Conservation (phyloP, 108 stramenopile species). For the Discostella pseudostelligera region DNA sequence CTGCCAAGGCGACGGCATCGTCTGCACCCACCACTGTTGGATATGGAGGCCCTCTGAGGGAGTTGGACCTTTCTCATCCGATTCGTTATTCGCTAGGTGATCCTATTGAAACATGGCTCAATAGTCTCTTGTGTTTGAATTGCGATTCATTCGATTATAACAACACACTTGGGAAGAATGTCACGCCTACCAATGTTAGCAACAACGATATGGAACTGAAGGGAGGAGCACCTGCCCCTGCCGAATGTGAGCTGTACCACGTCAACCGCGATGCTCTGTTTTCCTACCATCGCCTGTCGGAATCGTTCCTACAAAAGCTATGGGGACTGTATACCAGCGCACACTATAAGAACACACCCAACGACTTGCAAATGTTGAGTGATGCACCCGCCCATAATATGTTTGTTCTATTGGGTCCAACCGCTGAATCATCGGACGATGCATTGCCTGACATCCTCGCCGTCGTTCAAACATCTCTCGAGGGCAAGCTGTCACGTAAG, state of each 20-base stretch:
- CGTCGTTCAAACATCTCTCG: constrained; percentile 91
- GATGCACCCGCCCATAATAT: constrained; percentile 98
- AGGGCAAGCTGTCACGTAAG: constrained; percentile 92
- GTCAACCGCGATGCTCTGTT: constrained; percentile 99
- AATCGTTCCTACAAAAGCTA: constrained; percentile 95
- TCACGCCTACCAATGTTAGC: not conserved
- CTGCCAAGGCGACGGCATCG: constrained; percentile 45
- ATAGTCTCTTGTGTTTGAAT: constrained; percentile 94
- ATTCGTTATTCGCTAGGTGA: constrained; percentile 94
- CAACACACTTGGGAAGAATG: constrained; percentile 36
- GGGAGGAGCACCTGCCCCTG: constrained; percentile 90
- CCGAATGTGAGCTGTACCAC: constrained; percentile 93
- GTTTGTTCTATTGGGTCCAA: constrained; percentile 95
- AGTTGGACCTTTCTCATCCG: constrained; percentile 90
- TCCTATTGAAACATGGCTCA: constrained; percentile 95
- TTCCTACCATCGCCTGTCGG: constrained; percentile 96
- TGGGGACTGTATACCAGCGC: constrained; percentile 97
- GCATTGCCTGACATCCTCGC: constrained; percentile 82
- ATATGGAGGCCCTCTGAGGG: constrained; percentile 62
- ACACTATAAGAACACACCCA: constrained; percentile 99
- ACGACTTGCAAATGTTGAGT: constrained; percentile 97
- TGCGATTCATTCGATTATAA: constrained; percentile 56
- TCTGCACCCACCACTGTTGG: constrained; percentile 13
- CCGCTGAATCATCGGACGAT: constrained; percentile 66
- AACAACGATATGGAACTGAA: constrained; percentile 49